Conservation (phyloP, 2,329 filamentous ascomycete species). For the Beauveria varroae region DNA sequence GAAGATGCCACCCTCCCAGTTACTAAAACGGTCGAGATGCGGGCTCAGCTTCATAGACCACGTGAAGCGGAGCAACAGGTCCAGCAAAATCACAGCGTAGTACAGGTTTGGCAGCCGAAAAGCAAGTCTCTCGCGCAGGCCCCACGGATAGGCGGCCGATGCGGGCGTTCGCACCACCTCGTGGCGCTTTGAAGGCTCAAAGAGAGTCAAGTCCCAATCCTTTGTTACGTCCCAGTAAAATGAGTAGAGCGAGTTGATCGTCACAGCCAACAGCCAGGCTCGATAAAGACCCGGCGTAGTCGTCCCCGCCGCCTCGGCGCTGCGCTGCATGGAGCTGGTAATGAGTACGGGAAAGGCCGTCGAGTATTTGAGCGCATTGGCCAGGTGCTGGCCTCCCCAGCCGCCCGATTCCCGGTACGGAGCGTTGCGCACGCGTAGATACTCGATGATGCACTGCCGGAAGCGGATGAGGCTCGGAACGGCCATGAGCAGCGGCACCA, state of each 20-base stretch:
- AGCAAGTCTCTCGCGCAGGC: slow-evolving; percentile 65
- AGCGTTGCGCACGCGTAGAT: slow-evolving; percentile 57
- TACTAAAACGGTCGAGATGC: slow-evolving; percentile 74
- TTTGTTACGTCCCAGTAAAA: slow-evolving; percentile 98
- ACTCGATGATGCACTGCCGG: slow-evolving; percentile 88
- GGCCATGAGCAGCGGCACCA: slow-evolving; percentile 79
- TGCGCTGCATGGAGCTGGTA: slow-evolving; percentile 66
- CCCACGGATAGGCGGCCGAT: slow-evolving; percentile 63
- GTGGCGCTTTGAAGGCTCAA: slow-evolving; percentile 42
- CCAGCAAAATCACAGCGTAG: slow-evolving; percentile 71
- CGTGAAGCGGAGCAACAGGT: slow-evolving; percentile 76
- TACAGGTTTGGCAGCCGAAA: slow-evolving; percentile 70
- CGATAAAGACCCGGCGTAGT: slow-evolving; percentile 39
- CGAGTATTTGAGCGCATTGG: slow-evolving; percentile 93
- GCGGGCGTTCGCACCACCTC: slow-evolving; percentile 38
- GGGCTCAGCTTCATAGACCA: slow-evolving; percentile 86
- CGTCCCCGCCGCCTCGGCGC: slow-evolving; percentile 32
- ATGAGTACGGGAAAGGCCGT: slow-evolving; percentile 88
- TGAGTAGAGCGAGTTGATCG: slow-evolving; percentile 84
- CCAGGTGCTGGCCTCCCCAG: slow-evolving; percentile 80
- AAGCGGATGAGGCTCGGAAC: slow-evolving; percentile 80
- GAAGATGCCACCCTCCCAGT: slow-evolving; percentile 85
- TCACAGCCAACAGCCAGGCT: slow-evolving; percentile 63
- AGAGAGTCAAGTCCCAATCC: slow-evolving; percentile 91
- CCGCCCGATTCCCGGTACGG: slow-evolving; percentile 50